phyloP scores from a whole-genome alignment of 208 protist genomes.

The Acanthamoeba healyi region DNA sequence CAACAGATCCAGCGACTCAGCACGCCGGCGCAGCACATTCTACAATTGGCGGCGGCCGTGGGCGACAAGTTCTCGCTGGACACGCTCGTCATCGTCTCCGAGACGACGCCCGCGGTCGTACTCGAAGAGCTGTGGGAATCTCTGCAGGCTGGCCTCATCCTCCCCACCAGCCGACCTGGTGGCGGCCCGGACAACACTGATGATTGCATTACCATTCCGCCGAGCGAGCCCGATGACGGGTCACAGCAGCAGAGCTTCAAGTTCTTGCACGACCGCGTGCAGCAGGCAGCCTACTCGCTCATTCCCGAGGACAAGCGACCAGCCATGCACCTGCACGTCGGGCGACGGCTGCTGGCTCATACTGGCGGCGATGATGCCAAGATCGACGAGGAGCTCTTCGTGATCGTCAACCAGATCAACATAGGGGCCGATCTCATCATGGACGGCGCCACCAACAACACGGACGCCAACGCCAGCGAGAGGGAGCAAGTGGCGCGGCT shows the following conservation, averaged over 20 bases:
- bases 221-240: background rate
- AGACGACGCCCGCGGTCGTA: background rate
- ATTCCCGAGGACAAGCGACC: background rate
- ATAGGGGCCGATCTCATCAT: constrained; percentile 1
- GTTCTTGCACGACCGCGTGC: constrained; percentile 65
- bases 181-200: background rate
- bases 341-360: constrained; percentile 58
- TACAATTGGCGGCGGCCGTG: constrained; percentile 55
- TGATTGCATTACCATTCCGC: background rate
- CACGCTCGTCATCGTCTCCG: background rate
- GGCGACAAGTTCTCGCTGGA: constrained; percentile 59
- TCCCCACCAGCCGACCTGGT: background rate
- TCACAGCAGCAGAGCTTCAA: background rate
- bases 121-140: background rate
- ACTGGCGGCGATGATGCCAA: background rate
- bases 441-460: background rate
- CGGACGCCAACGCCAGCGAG: background rate
- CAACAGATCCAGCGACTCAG: constrained; percentile 44
- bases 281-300: constrained; percentile 75
- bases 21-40: background rate
- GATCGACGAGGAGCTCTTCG: constrained; percentile 67
- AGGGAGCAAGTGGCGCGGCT: constrained; percentile 14
- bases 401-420: constrained; percentile 72
- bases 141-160: constrained; percentile 58
- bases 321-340: constrained; percentile 66